phyloP scores from a whole-genome alignment of 108 stramenopile species.

The Aurantiochytrium sp. region DNA sequence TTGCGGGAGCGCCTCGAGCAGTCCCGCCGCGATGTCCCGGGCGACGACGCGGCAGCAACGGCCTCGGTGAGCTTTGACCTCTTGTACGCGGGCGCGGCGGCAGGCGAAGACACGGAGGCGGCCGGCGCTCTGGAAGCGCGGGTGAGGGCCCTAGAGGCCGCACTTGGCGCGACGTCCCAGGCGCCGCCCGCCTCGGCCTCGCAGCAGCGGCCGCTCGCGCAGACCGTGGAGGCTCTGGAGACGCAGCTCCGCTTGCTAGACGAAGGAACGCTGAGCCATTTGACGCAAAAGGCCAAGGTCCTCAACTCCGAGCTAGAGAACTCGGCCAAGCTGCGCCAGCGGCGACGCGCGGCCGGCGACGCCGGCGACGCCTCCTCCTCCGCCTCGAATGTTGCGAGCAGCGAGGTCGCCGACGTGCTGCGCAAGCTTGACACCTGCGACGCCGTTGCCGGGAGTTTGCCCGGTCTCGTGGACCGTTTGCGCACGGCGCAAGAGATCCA shows the following conservation, averaged over 20 bases:
- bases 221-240: neutral
- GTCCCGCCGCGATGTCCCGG: neutral
- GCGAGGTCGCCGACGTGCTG: neutral
- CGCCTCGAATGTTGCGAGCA: neutral
- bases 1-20: neutral
- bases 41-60: neutral
- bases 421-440: neutral
- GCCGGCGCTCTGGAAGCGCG: neutral
- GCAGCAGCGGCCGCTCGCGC: neutral
- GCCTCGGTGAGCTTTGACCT: neutral
- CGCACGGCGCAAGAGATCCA: constrained; percentile 16
- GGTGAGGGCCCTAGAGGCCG: neutral
- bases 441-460: neutral
- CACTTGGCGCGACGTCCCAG: neutral
- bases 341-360: neutral
- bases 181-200: neutral
- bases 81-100: neutral
- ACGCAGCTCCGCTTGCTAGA: neutral
- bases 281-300: constrained; percentile 3
- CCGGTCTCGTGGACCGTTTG: neutral
- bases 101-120: neutral
- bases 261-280: neutral
- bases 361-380: neutral
- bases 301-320: neutral
- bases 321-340: neutral